These are phyloP conservation scores for Carallia pectinifolia DNA, from an alignment of 345 rosid species.

Conservation along the genomic window DNA sequence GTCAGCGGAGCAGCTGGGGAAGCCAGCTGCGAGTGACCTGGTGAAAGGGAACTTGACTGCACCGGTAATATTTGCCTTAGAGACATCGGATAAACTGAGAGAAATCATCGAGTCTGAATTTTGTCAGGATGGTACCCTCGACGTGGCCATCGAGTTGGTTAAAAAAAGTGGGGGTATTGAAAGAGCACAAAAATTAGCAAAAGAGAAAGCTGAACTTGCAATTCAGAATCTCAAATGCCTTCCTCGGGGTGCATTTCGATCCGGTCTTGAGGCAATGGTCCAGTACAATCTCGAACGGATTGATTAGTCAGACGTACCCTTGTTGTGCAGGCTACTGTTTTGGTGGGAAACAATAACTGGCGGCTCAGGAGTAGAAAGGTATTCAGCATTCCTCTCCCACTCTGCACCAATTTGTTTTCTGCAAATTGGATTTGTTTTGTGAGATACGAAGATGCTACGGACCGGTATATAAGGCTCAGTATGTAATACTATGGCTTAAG, in stretches of 20 bases:
- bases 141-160: constrained; percentile 66
- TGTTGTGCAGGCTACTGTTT: neutral
- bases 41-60: constrained; percentile 91
- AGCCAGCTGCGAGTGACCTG: constrained; percentile 83
- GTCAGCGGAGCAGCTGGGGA: constrained; percentile 89
- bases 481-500: too few relatives aligned
- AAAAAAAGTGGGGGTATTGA: constrained; percentile 70
- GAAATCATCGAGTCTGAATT: constrained; percentile 91
- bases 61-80: constrained; percentile 77
- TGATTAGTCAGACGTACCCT: constrained; percentile 34
- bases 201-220: constrained; percentile 78
- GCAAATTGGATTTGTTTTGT: neutral
- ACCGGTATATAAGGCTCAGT: neutral
- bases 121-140: constrained; percentile 75
- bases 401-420: neutral
- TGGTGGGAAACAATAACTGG: constrained; percentile 3
- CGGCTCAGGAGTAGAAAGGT: neutral
- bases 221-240: constrained; percentile 65
- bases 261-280: constrained; percentile 80
- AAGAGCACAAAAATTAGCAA: constrained; percentile 70
- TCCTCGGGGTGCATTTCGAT: constrained; percentile 52
- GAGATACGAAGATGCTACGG: neutral
- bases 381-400: neutral
- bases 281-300: constrained; percentile 86
- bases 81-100: constrained; percentile 72